Evolutionary conservation across 1,139 yeast species (phyloP).

Genomic region (Pneumocystis jirovecii): DNA sequence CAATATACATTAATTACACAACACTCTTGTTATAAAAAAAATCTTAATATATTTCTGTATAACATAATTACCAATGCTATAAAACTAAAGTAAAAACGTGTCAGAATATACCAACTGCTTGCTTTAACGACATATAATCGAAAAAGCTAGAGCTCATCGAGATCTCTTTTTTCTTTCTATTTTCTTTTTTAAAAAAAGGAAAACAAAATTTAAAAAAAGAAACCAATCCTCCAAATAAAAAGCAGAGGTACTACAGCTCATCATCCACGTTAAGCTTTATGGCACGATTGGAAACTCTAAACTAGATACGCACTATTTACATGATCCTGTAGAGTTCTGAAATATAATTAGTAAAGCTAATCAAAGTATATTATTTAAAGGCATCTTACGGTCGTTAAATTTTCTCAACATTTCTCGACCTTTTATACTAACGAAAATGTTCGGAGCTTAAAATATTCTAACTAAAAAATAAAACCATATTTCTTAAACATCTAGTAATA

Average conservation of each 20-base stretch:
- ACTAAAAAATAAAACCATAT: neutral
- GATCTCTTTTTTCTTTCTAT: neutral
- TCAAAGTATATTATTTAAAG: neutral
- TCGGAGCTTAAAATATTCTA: neutral
- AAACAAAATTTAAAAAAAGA: neutral
- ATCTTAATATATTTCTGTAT: too few species aligned
- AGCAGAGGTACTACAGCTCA: neutral
- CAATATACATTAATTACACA: neutral
- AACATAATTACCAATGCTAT: neutral
- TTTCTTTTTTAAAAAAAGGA: neutral
- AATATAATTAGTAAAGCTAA: neutral
- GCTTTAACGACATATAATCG: neutral
- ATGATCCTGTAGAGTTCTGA: constrained; percentile 1
- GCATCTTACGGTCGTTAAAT: neutral
- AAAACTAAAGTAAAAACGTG: neutral
- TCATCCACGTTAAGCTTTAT: constrained; percentile 1
- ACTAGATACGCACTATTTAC: neutral
- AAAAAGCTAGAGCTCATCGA: neutral
- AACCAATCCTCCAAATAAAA: neutral
- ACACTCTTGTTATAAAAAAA: too few species aligned
- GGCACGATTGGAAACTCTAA: neutral
- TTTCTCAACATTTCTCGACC: neutral
- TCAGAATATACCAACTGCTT: constrained; percentile 1
- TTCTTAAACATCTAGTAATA: neutral
- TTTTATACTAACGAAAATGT: neutral